Evolutionary conservation across 2,329 filamentous ascomycete genomes (phyloP).

Genomic region (Diaporthe amygdali): DNA sequence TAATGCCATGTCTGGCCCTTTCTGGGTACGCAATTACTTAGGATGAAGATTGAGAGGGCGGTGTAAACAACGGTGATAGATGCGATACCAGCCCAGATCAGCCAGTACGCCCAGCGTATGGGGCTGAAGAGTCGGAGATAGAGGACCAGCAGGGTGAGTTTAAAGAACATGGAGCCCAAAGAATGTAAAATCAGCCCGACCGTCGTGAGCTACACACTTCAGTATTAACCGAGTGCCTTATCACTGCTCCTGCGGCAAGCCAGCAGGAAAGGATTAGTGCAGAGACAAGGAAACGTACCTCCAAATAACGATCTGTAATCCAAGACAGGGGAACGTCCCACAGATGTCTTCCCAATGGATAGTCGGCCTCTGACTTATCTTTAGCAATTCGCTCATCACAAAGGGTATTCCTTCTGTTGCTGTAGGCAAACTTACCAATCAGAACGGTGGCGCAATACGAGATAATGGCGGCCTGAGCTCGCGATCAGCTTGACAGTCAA

Average conservation of each 20-base stretch:
- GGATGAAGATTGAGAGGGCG: neutral
- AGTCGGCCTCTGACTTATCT: neutral
- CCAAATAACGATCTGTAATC: neutral
- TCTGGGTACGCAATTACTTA: neutral
- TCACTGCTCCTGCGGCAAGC: neutral
- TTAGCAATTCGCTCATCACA: neutral
- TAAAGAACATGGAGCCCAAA: neutral
- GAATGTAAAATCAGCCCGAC: neutral
- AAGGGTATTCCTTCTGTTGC: neutral
- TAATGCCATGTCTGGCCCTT: slow-evolving; percentile 1
- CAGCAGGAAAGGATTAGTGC: neutral
- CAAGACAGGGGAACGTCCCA: slow-evolving; percentile 9
- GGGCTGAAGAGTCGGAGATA: neutral
- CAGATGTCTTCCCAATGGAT: slow-evolving; percentile 1
- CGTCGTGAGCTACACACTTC: neutral
- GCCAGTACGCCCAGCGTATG: neutral
- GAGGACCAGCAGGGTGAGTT: neutral
- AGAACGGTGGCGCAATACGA: neutral
- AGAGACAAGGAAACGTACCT: neutral
- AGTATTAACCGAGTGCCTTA: neutral
- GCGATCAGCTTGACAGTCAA: neutral
- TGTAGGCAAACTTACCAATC: neutral
- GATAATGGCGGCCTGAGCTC: neutral
- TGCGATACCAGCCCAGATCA: slow-evolving; percentile 1
- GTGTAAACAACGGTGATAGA: neutral